phyloP scores from a whole-genome alignment of 768 basidiomycete species.

The Tricholoma furcatifolium region DNA sequence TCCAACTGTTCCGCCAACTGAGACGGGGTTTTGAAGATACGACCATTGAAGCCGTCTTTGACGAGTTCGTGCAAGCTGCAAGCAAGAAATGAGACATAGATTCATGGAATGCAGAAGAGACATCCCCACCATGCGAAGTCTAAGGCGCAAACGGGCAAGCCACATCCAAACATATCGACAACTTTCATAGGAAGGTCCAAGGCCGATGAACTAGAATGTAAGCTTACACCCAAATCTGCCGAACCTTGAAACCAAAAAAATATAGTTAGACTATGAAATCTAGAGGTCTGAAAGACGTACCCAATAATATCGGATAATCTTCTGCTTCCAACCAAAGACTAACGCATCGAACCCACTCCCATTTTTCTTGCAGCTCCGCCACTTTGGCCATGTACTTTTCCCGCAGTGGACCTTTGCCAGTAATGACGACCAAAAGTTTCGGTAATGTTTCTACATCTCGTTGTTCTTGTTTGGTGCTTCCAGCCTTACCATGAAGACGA shows the following conservation, averaged over 20 bases:
- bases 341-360: constrained; percentile 77
- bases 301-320: constrained; percentile 88
- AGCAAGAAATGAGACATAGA: constrained; percentile 1
- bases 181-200: constrained; percentile 98
- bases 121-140: constrained; percentile 76
- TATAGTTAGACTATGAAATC: background rate
- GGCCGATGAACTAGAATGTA: constrained; percentile 89
- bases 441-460: constrained; percentile 46
- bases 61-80: constrained; percentile 84
- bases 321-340: constrained; percentile 87
- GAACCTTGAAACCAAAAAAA: constrained; percentile 50
- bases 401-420: constrained; percentile 85
- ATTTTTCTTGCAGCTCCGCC: constrained; percentile 55
- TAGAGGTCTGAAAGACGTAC: constrained; percentile 34
- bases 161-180: constrained; percentile 99
- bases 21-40: constrained; percentile 64
- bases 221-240: constrained; percentile 87
- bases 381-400: constrained; percentile 73
- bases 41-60: constrained; percentile 79
- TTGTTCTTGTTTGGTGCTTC: background rate
- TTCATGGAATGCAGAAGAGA: background rate
- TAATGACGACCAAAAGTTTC: constrained; percentile 79
- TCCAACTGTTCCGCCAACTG: constrained; percentile 74
- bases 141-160: constrained; percentile 89
- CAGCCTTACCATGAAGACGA: constrained; percentile 7